Evolutionary conservation across 2,329 filamentous ascomycete species (phyloP).

Genomic region (Bipolaris oryzae): DNA sequence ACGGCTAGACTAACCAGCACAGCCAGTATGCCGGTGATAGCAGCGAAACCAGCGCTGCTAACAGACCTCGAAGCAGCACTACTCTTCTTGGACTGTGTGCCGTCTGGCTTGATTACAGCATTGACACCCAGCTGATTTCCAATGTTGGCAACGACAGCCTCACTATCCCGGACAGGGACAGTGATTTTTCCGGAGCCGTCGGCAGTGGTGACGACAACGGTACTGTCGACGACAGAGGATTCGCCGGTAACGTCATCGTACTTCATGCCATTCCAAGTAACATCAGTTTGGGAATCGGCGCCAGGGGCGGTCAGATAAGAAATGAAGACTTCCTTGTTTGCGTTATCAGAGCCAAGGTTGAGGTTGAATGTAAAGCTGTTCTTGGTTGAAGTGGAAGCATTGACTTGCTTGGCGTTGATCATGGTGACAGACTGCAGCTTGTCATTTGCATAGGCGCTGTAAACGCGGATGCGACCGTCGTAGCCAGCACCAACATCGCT

Average conservation of each 20-base stretch:
- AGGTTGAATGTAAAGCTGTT: slow-evolving; percentile 51
- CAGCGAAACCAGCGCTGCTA: slow-evolving; percentile 17
- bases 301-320: slow-evolving; percentile 56
- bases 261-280: slow-evolving; percentile 57
- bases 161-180: slow-evolving; percentile 50
- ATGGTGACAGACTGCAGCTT: slow-evolving; percentile 52
- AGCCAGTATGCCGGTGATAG: slow-evolving; percentile 17
- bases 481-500: slow-evolving; percentile 45
- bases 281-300: slow-evolving; percentile 51
- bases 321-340: slow-evolving; percentile 53
- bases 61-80: slow-evolving; percentile 25
- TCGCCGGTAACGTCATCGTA: slow-evolving; percentile 53
- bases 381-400: slow-evolving; percentile 48
- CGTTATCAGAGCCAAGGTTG: slow-evolving; percentile 48
- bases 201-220: slow-evolving; percentile 34
- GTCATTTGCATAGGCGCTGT: slow-evolving; percentile 54
- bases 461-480: slow-evolving; percentile 52
- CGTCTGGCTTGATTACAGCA: slow-evolving; percentile 36
- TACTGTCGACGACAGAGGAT: slow-evolving; percentile 44
- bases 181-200: slow-evolving; percentile 31
- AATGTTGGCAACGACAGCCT: slow-evolving; percentile 56
- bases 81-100: slow-evolving; percentile 37
- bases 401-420: slow-evolving; percentile 55
- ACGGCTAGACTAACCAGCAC: slow-evolving; percentile 13
- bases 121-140: slow-evolving; percentile 48